Evolutionary conservation across 306 rosid species (phyloP), one percentile per base, ranked within the genome.

Genomic region (Benincasa hispida): DNA sequence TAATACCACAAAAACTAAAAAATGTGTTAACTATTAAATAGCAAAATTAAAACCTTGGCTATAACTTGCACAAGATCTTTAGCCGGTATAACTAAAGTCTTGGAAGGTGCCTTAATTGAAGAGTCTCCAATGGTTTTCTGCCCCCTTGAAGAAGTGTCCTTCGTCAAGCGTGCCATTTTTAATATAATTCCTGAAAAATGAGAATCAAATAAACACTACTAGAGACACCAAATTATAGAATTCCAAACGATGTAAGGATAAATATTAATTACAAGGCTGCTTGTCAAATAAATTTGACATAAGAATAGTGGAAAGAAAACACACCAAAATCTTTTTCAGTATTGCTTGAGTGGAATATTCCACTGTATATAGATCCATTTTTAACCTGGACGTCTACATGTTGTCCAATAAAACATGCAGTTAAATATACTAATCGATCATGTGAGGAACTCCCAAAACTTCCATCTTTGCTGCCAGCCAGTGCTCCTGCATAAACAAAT

Each of bases 321-420:
- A 63, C 92, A 92, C 99, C 99, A 86, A 89, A 90, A 77, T 94
- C 98, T 81, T 84, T 87, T 50, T 89, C 98, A 60, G 89, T 59
- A 70, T 85, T 85, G 75, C 91, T 84, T 67, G 94, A 89, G 84
- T 94, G 95, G 86, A 91, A 94, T 83, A 94, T 87, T 84, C 98
- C 98, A 78, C 92, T 85, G 88, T 90, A 94, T 68, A 86, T 76
- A 79, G 91, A 88, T 82, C 98, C 98, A 84, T 87, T 88, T 85
- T 90, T 90, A 83, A 91, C 90, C 87, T 89, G 98, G 79, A 87
- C 98, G 68, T 94, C 95, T 80, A 94, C 98, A 25, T 90, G 92
- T n/a, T 91, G 91, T 79, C 98, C 98, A 87, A 94, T 81, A 79
- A 89, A 86, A 83, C 91, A 88, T 53, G 96, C 75, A 41, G 89